Conservation (phyloP, 208 protist genomes). For the Acanthamoeba castellanii region DNA sequence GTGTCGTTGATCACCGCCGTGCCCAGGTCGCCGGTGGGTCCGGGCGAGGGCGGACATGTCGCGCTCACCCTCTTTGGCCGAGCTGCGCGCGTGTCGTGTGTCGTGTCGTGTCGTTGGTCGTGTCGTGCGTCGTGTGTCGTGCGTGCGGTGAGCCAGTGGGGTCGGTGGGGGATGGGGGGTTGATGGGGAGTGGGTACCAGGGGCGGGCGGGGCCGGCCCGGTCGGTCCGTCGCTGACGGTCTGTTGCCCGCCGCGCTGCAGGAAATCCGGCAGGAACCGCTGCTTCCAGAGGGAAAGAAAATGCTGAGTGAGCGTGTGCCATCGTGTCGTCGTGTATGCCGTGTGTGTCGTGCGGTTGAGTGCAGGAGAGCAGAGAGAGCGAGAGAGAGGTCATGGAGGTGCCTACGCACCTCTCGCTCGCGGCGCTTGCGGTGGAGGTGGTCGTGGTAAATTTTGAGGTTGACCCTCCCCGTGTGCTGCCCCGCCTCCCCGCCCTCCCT, state of each 20-base stretch:
- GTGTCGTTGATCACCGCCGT: slow-evolving; percentile 44
- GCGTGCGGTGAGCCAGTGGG: too few relatives aligned
- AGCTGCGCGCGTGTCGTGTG: too few relatives aligned
- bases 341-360: too few relatives aligned
- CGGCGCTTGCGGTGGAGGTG: neutral
- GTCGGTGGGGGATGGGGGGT: neutral
- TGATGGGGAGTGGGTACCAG: neutral
- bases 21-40: neutral
- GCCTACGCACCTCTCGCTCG: neutral
- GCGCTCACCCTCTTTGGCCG: neutral
- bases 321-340: neutral
- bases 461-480: neutral
- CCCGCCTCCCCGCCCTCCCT: neutral
- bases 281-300: neutral
- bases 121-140: too few relatives aligned
- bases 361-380: too few relatives aligned
- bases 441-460: slow-evolving; percentile 17
- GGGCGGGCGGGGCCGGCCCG: neutral
- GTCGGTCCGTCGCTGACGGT: neutral
- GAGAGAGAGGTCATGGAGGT: neutral
- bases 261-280: slow-evolving; percentile 27
- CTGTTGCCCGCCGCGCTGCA: neutral
- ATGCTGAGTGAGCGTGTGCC: neutral
- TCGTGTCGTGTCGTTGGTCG: too few relatives aligned
- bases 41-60: slow-evolving; percentile 2